These are phyloP conservation scores for Aureobasidium sp. DNA, from an alignment of 2,329 filamentous ascomycete species.

Conservation along the genomic window DNA sequence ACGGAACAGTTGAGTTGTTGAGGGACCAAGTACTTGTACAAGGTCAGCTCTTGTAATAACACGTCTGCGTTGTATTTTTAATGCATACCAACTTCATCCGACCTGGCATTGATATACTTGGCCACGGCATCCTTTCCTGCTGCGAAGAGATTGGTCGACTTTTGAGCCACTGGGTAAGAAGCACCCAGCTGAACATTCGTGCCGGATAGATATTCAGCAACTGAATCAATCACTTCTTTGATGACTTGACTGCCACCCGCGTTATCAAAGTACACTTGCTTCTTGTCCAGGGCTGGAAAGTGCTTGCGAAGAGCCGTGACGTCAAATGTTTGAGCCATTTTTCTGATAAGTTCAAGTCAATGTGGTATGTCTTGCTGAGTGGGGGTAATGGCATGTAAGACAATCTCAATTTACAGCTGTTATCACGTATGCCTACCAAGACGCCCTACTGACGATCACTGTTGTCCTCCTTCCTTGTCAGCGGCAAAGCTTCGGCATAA, in stretches of 20 bases:
- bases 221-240: conserved; percentile 57
- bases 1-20: conserved; percentile 69
- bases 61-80: background rate
- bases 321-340: conserved; percentile 41
- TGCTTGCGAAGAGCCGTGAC: conserved; percentile 49
- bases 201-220: conserved; percentile 45
- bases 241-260: conserved; percentile 69
- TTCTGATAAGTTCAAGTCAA: background rate
- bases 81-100: conserved; percentile 51
- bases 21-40: conserved; percentile 56
- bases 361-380: background rate
- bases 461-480: conserved; percentile 11
- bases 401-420: background rate
- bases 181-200: conserved; percentile 72
- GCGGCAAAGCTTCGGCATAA: background rate
- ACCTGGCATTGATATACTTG: conserved; percentile 60
- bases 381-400: background rate
- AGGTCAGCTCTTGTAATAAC: background rate
- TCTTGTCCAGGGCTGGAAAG: conserved; percentile 61
- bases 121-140: conserved; percentile 59
- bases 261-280: conserved; percentile 71
- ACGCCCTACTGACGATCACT: conserved; percentile 5
- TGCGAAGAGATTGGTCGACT: conserved; percentile 53
- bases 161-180: conserved; percentile 54
- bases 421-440: background rate